These are phyloP conservation scores for Eucalyptus polyanthemos DNA, from an alignment of 345 rosid genomes.

Conservation along the genomic window DNA sequence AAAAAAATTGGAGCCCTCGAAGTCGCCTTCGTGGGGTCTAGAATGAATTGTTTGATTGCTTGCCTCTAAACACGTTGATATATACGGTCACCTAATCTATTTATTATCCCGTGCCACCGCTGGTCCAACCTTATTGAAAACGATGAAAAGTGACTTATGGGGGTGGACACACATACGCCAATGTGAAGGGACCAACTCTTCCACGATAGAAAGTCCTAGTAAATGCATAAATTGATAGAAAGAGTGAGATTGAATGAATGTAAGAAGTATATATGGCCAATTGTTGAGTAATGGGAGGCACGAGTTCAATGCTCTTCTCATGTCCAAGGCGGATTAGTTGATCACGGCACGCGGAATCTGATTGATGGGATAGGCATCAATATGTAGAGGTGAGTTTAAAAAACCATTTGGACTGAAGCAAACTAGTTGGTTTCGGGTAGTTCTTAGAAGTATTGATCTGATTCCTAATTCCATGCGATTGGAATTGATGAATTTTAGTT, in stretches of 20 bases:
- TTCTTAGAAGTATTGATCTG: rapidly evolving
- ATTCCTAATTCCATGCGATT: no score
- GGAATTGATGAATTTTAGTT: no score
- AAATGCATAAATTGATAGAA: rapidly evolving
- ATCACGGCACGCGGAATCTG: neutral
- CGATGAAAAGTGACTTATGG: neutral
- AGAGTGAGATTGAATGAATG: neutral
- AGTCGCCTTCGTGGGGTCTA: neutral
- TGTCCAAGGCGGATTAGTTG: neutral
- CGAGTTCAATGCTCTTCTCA: neutral
- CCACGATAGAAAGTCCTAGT: neutral
- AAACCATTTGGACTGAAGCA: rapidly evolving
- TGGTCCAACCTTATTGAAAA: neutral
- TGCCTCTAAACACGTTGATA: no score
- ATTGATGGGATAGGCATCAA: neutral
- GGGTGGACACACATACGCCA: neutral
- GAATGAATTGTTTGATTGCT: neutral
- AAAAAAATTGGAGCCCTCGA: neutral
- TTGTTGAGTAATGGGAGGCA: neutral
- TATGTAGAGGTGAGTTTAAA: neutral
- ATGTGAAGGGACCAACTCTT: neutral
- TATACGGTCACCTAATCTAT: no score
- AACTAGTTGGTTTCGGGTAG: rapidly evolving
- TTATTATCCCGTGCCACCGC: no score
- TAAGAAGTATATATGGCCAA: neutral